Evolutionary conservation across 2,329 filamentous ascomycete genomes (phyloP).

Genomic region (Neofusicoccum laricinum): DNA sequence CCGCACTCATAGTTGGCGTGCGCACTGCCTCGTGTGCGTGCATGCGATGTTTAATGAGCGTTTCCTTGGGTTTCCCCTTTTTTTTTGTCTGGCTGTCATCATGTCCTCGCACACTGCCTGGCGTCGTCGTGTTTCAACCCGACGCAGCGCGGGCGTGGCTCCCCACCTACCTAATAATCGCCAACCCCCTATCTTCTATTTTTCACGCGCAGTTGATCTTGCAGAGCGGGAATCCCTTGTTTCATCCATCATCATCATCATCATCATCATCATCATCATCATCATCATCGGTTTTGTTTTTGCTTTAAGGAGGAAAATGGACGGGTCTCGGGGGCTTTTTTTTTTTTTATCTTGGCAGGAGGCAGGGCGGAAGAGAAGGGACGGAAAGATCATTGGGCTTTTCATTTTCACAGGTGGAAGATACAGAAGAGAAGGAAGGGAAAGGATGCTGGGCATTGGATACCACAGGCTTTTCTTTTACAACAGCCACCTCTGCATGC

Average conservation of each 20-base stretch:
- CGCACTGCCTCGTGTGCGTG: conserved; percentile 7
- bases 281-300: conserved; percentile 1
- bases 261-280: background rate
- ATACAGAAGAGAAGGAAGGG: background rate
- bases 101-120: background rate
- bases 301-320: conserved; percentile 4
- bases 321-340: background rate
- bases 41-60: conserved; percentile 15
- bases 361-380: background rate
- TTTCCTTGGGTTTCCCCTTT: conserved; percentile 5
- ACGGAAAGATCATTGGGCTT: conserved; percentile 1
- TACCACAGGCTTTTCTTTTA: conserved; percentile 5
- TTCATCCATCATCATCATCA: background rate
- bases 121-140: background rate
- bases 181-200: background rate
- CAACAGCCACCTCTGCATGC: background rate
- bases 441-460: conserved; percentile 12
- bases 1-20: background rate
- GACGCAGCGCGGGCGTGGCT: background rate
- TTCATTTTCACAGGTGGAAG: conserved; percentile 3
- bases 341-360: conserved; percentile 2
- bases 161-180: conserved; percentile 7
- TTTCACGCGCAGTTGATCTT: conserved; percentile 5
- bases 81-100: background rate
- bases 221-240: conserved; percentile 4